Evolutionary conservation across 169 alveolate genomes (phyloP).

Genomic region (Plasmodium chabaudi): DNA sequence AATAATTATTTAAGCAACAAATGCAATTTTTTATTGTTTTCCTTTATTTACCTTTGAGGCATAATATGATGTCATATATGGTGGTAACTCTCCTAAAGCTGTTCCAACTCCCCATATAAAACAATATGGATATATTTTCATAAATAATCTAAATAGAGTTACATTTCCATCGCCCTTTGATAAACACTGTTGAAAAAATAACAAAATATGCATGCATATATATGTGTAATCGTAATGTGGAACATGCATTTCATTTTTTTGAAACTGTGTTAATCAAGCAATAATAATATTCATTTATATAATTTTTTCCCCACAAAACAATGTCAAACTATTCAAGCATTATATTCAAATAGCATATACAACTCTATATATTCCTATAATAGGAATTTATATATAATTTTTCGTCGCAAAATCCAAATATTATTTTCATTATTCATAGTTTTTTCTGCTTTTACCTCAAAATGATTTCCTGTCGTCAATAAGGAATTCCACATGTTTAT

Average conservation of each 20-base stretch:
- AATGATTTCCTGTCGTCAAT: slow-evolving; percentile 76
- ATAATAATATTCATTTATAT: no score
- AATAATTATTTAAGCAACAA: no score
- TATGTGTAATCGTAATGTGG: background rate
- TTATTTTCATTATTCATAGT: no score
- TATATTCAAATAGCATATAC: background rate
- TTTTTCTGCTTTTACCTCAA: slow-evolving; percentile 45
- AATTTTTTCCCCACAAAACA: no score
- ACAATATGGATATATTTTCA: slow-evolving; percentile 81
- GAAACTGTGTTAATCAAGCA: no score
- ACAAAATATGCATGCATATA: background rate
- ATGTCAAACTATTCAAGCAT: no score
- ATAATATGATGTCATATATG: slow-evolving; percentile 95
- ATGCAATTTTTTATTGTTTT: no score
- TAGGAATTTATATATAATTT: no score
- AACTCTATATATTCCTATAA: background rate
- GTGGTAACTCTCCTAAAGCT: slow-evolving; percentile 96
- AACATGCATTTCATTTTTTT: background rate
- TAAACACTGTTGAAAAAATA: slow-evolving; percentile 18
- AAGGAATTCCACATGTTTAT: slow-evolving; percentile 80
- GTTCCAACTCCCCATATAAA: slow-evolving; percentile 96
- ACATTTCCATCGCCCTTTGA: slow-evolving; percentile 47
- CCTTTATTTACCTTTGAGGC: slow-evolving; percentile 84
- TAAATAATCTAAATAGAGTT: slow-evolving; percentile 74
- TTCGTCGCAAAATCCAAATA: no score